These are phyloP conservation scores for Calophaca sinica DNA, from an alignment of 306 rosid genomes.

Conservation along the genomic window DNA sequence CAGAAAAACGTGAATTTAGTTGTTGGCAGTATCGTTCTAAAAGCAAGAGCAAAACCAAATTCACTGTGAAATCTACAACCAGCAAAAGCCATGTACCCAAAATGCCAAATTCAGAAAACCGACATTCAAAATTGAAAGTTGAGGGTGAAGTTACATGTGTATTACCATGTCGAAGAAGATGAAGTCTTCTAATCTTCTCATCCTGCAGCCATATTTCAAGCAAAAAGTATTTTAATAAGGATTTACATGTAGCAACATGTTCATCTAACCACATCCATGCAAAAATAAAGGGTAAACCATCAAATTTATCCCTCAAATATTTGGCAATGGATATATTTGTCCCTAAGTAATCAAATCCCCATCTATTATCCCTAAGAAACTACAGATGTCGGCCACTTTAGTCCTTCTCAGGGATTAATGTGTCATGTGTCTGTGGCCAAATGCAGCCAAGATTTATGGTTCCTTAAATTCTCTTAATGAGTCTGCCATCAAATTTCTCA, in stretches of 20 bases:
- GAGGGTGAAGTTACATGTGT: too few relatives aligned
- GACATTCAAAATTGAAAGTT: too few relatives aligned
- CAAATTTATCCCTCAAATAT: background rate
- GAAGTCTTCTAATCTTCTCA: conserved; percentile 65
- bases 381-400: background rate
- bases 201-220: conserved; percentile 60
- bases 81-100: too few relatives aligned
- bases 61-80: too few relatives aligned
- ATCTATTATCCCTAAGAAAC: background rate
- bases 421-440: background rate
- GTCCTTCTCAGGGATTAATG: conserved; percentile 16
- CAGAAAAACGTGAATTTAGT: too few relatives aligned
- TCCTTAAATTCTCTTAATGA: background rate
- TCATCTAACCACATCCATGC: conserved; percentile 21
- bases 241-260: conserved; percentile 15
- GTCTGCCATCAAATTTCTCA: background rate
- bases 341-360: conserved; percentile 10
- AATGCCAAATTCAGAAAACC: too few relatives aligned
- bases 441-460: conserved; percentile 15
- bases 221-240: conserved; percentile 36
- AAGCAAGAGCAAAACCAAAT: too few relatives aligned
- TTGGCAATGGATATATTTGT: background rate
- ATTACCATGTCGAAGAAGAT: too few relatives aligned
- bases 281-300: conserved; percentile 21
- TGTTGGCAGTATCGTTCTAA: too few relatives aligned